Percentiles rank a stretch among this genome's conserved stretches.
phyloP scores from a whole-genome alignment of 768 basidiomycete genomes.

The Leccinum uliginosum region DNA sequence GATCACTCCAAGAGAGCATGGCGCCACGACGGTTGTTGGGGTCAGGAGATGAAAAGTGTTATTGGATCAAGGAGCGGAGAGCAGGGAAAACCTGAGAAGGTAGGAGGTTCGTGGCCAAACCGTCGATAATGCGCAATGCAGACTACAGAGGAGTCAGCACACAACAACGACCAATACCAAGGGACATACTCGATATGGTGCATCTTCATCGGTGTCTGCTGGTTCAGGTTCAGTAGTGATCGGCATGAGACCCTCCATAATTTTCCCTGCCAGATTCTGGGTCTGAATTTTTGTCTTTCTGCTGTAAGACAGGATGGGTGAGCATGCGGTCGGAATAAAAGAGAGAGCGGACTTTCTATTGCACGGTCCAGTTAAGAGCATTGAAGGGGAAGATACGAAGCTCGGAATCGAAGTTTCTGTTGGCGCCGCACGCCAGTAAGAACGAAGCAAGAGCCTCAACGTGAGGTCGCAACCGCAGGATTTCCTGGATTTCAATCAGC shows the following conservation, averaged over 20 bases:
- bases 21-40: constrained; percentile 82
- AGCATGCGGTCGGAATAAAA: not conserved
- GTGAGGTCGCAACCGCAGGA: constrained; percentile 86
- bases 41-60: constrained; percentile 81
- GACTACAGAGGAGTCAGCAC: constrained; percentile 45
- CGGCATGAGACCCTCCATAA: constrained; percentile 90
- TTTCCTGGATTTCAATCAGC: constrained; percentile 55
- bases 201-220: constrained; percentile 89
- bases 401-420: constrained; percentile 68
- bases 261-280: constrained; percentile 75
- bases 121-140: constrained; percentile 91
- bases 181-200: constrained; percentile 76
- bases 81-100: constrained; percentile 95
- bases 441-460: constrained; percentile 85
- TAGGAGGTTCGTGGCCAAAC: constrained; percentile 86
- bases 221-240: constrained; percentile 93
- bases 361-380: constrained; percentile 92
- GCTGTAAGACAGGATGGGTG: constrained; percentile 37
- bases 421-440: constrained; percentile 79
- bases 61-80: constrained; percentile 74
- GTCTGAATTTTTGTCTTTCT: constrained; percentile 96
- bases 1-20: constrained; percentile 90
- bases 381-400: constrained; percentile 90
- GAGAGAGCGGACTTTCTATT: constrained; percentile 60
- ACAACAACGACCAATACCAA: not conserved